Percentiles rank a stretch among this genome's conserved stretches.
phyloP scores from a whole-genome alignment of 331 rosid genomes.

The Rosa hybrid region DNA sequence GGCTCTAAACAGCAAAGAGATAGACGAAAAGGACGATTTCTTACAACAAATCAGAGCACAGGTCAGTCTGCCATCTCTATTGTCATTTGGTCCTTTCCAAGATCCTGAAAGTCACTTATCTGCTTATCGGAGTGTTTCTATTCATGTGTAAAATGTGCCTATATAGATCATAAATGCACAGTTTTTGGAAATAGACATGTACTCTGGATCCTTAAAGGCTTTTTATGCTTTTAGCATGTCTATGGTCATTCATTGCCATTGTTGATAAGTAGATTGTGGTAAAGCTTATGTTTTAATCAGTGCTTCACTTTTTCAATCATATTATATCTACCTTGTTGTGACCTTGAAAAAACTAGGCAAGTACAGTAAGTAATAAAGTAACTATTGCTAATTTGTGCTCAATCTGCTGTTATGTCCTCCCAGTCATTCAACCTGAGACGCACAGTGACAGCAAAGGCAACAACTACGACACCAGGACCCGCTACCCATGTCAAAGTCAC shows the following conservation, averaged over 20 bases:
- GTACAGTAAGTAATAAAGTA: neutral
- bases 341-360: neutral
- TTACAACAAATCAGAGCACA: slow-evolving; percentile 81
- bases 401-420: slow-evolving; percentile 15
- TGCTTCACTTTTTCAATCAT: neutral
- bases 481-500: slow-evolving; percentile 67
- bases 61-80: slow-evolving; percentile 41
- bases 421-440: slow-evolving; percentile 91
- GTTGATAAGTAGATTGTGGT: neutral
- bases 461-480: slow-evolving; percentile 36
- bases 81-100: slow-evolving; percentile 11
- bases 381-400: slow-evolving; percentile 28
- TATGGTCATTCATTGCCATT: neutral
- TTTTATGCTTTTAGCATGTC: neutral
- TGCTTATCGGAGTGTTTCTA: neutral
- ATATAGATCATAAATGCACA: neutral
- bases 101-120: neutral
- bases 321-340: neutral
- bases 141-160: slow-evolving; percentile 4
- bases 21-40: slow-evolving; percentile 75
- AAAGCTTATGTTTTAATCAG: neutral
- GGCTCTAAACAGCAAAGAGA: slow-evolving; percentile 39
- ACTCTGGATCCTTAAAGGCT: neutral
- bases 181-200: neutral
- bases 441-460: slow-evolving; percentile 53